Evolutionary conservation across 179 eudicot species (phyloP).

Genomic region (Patellifolia procumbens): DNA sequence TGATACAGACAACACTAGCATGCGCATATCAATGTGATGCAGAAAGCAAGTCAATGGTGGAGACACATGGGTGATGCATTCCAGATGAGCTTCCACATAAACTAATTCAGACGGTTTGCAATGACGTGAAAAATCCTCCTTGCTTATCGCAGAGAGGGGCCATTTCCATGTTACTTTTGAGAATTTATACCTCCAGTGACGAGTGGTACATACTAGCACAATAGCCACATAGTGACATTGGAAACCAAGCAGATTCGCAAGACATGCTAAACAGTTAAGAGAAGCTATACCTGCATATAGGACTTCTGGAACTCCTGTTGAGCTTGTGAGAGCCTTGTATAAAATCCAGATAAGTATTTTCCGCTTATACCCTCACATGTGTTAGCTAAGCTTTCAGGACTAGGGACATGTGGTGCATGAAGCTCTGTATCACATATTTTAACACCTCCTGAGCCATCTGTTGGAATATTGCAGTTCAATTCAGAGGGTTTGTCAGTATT

Average conservation of each 20-base stretch:
- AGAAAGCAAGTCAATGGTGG: background rate
- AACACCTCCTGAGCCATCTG: slow-evolving; percentile 31
- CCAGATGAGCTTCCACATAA: background rate
- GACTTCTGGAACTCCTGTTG: slow-evolving; percentile 85
- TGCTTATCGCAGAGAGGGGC: background rate
- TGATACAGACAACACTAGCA: background rate
- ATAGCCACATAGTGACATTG: background rate
- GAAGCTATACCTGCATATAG: slow-evolving; percentile 66
- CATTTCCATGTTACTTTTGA: slow-evolving; percentile 3
- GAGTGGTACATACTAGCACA: background rate
- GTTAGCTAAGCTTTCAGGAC: slow-evolving; percentile 38
- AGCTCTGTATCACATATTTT: slow-evolving; percentile 26
- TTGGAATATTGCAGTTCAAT: slow-evolving; percentile 13
- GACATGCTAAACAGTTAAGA: background rate
- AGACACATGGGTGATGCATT: background rate
- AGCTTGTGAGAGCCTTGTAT: slow-evolving; percentile 57
- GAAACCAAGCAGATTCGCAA: background rate
- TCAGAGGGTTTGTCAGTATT: slow-evolving; percentile 25
- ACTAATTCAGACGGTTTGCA: background rate
- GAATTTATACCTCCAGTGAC: background rate
- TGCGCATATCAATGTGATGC: background rate
- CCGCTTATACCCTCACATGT: slow-evolving; percentile 62
- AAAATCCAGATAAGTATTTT: slow-evolving; percentile 68
- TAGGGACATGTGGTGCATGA: slow-evolving; percentile 20
- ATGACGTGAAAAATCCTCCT: background rate